phyloP scores from a whole-genome alignment of 2,329 filamentous ascomycete species.

The Penicillium sp. region DNA sequence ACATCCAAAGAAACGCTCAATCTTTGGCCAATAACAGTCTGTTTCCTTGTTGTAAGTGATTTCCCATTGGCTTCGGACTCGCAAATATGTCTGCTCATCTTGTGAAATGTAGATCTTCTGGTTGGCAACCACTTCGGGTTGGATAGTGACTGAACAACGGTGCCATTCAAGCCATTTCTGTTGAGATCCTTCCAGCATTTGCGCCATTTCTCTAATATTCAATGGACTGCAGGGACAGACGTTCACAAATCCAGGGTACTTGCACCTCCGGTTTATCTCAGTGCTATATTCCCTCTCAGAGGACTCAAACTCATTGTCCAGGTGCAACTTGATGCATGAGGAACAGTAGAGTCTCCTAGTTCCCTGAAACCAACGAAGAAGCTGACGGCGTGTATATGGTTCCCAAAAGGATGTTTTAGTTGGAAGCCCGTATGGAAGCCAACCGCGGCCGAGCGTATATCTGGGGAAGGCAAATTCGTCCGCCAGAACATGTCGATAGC shows the following conservation, averaged over 20 bases:
- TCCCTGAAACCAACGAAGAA: background rate
- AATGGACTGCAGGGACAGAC: background rate
- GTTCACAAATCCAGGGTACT: background rate
- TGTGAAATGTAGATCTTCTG: too few relatives aligned
- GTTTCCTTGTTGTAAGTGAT: too few relatives aligned
- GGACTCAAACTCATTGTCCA: too few relatives aligned
- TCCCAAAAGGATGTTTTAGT: background rate
- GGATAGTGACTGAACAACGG: too few relatives aligned
- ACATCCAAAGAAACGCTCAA: too few relatives aligned
- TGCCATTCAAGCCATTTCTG: too few relatives aligned
- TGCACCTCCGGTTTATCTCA: background rate
- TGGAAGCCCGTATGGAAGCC: background rate
- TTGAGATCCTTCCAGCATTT: too few relatives aligned
- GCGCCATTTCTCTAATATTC: too few relatives aligned
- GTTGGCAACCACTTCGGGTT: too few relatives aligned
- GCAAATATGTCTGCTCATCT: too few relatives aligned
- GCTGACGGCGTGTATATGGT: background rate
- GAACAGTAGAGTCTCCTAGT: background rate
- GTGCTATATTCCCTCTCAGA: background rate
- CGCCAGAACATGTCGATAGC: background rate
- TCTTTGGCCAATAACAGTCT: too few relatives aligned
- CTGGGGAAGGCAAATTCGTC: background rate
- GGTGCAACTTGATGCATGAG: background rate
- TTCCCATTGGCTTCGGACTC: too few relatives aligned
- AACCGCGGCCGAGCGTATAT: background rate